Base-by-base conservation (phyloP, 176 grass and related monocot species). In the maize (Zea mays) region DNA sequence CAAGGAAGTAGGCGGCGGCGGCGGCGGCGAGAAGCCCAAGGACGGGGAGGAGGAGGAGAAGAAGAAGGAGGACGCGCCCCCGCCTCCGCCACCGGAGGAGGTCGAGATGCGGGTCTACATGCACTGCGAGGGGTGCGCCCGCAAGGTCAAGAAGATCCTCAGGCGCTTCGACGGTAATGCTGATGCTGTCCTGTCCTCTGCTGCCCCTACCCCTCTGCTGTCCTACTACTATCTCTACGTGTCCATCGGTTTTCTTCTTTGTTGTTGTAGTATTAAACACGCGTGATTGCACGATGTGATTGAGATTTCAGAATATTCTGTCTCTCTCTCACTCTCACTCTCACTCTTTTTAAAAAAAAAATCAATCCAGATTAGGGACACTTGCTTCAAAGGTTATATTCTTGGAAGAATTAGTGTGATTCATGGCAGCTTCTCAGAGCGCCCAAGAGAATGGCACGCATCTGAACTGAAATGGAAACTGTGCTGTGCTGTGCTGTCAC, bases 81-180 rank as follows among this genome's bases (percentile, higher is more conserved):
- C 81, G 19, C 86, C 27, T 27, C 27, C 86, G 11, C 91, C 89
- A 46, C 85, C 89, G 54, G 92, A 99, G 85, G 96, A 95, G 90
- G 81, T 99, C n/a, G 90, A 89, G 76, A 95, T 99, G 92, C 80
- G 90, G 16, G 96, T 99, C 44, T 99, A 89, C 96, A 99, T 95
- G 96, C 96, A 99, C 72, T 99, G 96, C 82, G 90, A 99, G 83
- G 96, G 92, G 8, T 99, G 96, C 62, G 90, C 92, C 15, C 73
- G 84, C 67, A 99, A 99, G 52, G 96, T 99, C 71, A 95, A 90
- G 83, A 82, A 87, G 48, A 88, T 89, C 57, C 87, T 99, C 78
- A 95, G 58, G 77, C 73, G 81, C 67, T 88, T 93, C 11, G 88
- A 92, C 10, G 96, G 96, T 99, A 92, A 85, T 65, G 47, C 37